phyloP scores from a whole-genome alignment of 371 early-diverging fungal species.

The Batkoa obscura region DNA sequence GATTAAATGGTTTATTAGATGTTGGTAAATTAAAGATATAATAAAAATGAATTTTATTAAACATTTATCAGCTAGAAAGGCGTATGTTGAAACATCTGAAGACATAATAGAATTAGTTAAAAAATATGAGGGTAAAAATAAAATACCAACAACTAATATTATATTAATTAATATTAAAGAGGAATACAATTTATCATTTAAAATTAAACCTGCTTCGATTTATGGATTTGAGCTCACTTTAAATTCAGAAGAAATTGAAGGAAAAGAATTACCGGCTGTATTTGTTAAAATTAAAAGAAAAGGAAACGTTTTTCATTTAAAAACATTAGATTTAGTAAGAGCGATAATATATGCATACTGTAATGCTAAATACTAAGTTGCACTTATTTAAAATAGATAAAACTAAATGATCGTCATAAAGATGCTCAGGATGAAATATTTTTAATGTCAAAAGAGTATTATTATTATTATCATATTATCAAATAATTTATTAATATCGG shows the following conservation, averaged over 20 bases:
- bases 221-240: constrained; percentile 41
- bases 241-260: constrained; percentile 15
- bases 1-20: constrained; percentile 70
- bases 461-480: not conserved
- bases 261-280: constrained; percentile 17
- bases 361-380: not conserved
- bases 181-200: constrained; percentile 31
- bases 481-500: not conserved
- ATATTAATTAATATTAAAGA: constrained; percentile 19
- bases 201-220: constrained; percentile 33
- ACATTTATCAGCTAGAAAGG: constrained; percentile 13
- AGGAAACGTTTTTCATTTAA: constrained; percentile 37
- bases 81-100: constrained; percentile 64
- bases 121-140: constrained; percentile 26
- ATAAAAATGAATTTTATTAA: not conserved
- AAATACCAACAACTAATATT: constrained; percentile 13
- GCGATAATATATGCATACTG: not conserved
- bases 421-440: constrained; percentile 75
- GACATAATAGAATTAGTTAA: constrained; percentile 58
- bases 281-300: constrained; percentile 42
- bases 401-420: constrained; percentile 42
- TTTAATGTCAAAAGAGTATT: constrained; percentile 56
- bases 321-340: constrained; percentile 50
- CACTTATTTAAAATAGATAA: constrained; percentile 9
- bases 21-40: constrained; percentile 38